A percentile compares a stretch with the other conserved stretches of the same genome.
Evolutionary conservation across 805 yeast genomes (phyloP).

Genomic region (Saturnispora mendoncae): DNA sequence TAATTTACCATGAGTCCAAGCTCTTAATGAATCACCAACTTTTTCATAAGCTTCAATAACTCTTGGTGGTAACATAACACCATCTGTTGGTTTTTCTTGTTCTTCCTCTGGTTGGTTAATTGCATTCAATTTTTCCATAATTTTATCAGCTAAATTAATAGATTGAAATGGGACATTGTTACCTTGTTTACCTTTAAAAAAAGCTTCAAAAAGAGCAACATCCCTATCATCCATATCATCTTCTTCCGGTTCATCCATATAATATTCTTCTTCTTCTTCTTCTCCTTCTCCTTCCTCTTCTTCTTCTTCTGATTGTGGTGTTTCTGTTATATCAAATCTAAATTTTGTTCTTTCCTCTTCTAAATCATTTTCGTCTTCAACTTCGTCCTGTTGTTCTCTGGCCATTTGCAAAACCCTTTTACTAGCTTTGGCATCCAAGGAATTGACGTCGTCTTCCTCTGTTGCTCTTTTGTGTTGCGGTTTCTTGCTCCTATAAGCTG

Average conservation of each 20-base stretch:
- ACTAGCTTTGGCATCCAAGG: constrained; percentile 72
- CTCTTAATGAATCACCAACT: constrained; percentile 76
- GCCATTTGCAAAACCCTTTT: constrained; percentile 85
- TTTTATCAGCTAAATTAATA: constrained; percentile 81
- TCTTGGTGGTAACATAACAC: constrained; percentile 87
- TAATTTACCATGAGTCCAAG: constrained; percentile 91
- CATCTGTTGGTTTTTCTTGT: constrained; percentile 43
- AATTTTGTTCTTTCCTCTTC: constrained; percentile 21
- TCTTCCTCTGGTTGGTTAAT: constrained; percentile 21
- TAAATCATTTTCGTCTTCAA: constrained; percentile 56
- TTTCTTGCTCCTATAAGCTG: constrained; percentile 7
- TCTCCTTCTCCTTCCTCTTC: constrained; percentile 20
- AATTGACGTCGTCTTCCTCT: constrained; percentile 49
- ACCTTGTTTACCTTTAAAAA: constrained; percentile 35
- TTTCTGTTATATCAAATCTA: constrained; percentile 27
- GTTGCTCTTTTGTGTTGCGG: constrained; percentile 25
- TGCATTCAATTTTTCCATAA: constrained; percentile 71
- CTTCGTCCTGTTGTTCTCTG: constrained; percentile 84
- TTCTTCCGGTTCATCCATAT: constrained; percentile 40
- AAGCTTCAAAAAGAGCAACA: constrained; percentile 73
- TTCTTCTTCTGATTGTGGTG: constrained; percentile 23
- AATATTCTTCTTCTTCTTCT: constrained; percentile 32
- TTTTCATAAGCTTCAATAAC: constrained; percentile 91
- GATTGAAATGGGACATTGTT: constrained; percentile 31
- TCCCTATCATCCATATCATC: constrained; percentile 70